Evolutionary conservation across 306 rosid genomes (phyloP), one percentile per base, ranked within the genome.

Genomic region (Heteromeles arbutifolia): DNA sequence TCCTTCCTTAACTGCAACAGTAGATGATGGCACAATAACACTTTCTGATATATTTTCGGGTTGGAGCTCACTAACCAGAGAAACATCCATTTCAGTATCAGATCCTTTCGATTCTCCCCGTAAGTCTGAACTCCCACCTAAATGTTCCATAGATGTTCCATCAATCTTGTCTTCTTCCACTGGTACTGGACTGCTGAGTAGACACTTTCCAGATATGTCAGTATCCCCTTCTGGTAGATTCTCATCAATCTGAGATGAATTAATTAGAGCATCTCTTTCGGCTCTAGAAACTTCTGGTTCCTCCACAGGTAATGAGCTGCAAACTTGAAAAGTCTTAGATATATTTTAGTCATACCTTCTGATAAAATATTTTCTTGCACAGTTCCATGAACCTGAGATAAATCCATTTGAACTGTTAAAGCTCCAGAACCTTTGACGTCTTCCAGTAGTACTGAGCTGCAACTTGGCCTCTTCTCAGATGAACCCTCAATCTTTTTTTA

Each of bases 391-490:
- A 11, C 65, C 70, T 32, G 70, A 59, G 70, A 63, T 34, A 61
- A 71, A 78, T 78, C 65, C 53, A 63, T 52, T 17, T 70, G 65
- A 78, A 63, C 77, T 50, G 54, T 64, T 71, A 71, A 39, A 67
- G 67, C 67, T 31, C 43, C 64, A 64, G 57, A 25, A 61, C 64
- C 75, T 34, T 68, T 74, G 18, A 61, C 34, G 15, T 68, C 79
- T 28, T 74, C 74, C 32, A 8, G 15, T 21, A 56, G 28, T 50
- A 32, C 52, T 3, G 29, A 29, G 67, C 76, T 74, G 53, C 78
- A 19, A 65, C 28, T 29, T 29, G 64, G 69, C 24, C 19, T 54
- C 67, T 19, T 26, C 65, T 61, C 75, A 37, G 48, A 28, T 32
- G 65, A 66, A 37, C 56, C 21, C 14, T 45, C 73, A 59, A 44